A percentile compares a stretch with the other conserved stretches of the same genome.
phyloP scores from a whole-genome alignment of 1,284 basidiomycete species.

The Singerocomus rubriflavus region DNA sequence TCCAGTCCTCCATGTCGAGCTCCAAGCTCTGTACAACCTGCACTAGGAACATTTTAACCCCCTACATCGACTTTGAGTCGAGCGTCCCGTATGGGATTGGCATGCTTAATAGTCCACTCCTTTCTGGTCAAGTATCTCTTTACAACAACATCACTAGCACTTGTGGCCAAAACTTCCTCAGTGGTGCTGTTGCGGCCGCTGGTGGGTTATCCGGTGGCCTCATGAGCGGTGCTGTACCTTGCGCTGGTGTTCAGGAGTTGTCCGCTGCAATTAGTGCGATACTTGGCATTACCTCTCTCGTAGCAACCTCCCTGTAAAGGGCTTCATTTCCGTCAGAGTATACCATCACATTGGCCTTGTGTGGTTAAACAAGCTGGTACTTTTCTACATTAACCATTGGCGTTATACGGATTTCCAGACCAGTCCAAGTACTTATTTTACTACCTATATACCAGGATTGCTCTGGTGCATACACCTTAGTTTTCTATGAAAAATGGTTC shows the following conservation, averaged over 20 bases:
- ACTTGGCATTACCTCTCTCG: constrained; percentile 28
- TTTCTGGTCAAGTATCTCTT: constrained; percentile 63
- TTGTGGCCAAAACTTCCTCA: constrained; percentile 67
- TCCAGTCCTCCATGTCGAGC: constrained; percentile 49
- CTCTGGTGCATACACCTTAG: constrained; percentile 4
- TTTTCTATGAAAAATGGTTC: neutral
- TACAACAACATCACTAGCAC: constrained; percentile 56
- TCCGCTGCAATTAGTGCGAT: constrained; percentile 23
- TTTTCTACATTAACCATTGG: constrained; percentile 12
- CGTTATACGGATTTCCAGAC: constrained; percentile 12
- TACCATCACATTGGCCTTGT: constrained; percentile 20
- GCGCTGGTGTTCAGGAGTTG: constrained; percentile 24
- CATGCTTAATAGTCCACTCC: constrained; percentile 57
- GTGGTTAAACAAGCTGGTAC: constrained; percentile 25
- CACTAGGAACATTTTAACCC: constrained; percentile 68
- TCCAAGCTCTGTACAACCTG: constrained; percentile 74
- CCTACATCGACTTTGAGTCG: constrained; percentile 77
- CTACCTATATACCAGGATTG: constrained; percentile 22
- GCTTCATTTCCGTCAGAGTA: constrained; percentile 11
- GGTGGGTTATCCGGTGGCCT: constrained; percentile 51
- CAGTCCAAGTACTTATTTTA: constrained; percentile 13
- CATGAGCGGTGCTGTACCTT: constrained; percentile 28
- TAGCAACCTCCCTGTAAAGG: constrained; percentile 18
- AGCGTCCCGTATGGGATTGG: constrained; percentile 72
- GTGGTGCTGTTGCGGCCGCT: constrained; percentile 61